Percentiles rank a stretch among this genome's conserved stretches.
Conservation (phyloP, 2,329 filamentous ascomycete genomes). For the Aspergillus transmontanensis region DNA sequence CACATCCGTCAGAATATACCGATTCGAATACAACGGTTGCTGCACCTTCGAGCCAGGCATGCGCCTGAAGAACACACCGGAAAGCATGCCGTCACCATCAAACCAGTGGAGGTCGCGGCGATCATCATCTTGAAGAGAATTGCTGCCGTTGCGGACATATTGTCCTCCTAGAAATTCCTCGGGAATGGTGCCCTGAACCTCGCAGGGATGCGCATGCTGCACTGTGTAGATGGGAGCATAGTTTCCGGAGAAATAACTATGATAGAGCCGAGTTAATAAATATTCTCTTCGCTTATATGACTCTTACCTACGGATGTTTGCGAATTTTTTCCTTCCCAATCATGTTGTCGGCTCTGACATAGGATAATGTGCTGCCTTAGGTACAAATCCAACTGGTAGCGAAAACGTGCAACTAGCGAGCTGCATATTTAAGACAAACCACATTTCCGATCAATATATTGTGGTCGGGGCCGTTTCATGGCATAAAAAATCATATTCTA, state of each 20-base stretch:
- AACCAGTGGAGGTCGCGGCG: constrained; percentile 71
- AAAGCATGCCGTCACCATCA: constrained; percentile 74
- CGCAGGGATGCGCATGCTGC: constrained; percentile 57
- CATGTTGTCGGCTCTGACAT: neutral
- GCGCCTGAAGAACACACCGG: constrained; percentile 62
- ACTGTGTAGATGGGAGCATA: constrained; percentile 65
- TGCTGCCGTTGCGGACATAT: constrained; percentile 73
- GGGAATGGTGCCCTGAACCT: constrained; percentile 62
- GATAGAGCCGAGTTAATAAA: neutral
- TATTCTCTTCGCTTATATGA: neutral
- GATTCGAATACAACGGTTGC: constrained; percentile 67
- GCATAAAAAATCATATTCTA: neutral
- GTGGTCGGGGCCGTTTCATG: neutral
- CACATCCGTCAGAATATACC: constrained; percentile 69
- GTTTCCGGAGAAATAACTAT: constrained; percentile 66
- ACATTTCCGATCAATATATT: neutral
- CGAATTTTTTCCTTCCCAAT: neutral
- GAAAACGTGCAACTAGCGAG: neutral
- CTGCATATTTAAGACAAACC: neutral
- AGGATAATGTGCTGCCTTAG: neutral
- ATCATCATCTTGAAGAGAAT: constrained; percentile 66
- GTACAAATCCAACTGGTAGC: neutral
- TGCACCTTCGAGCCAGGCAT: constrained; percentile 46
- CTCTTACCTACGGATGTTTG: neutral
- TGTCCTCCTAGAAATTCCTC: constrained; percentile 68